Evolutionary conservation across 768 basidiomycete genomes (phyloP), one percentile per base, ranked within the genome.

Genomic region (Podaxis sp.): DNA sequence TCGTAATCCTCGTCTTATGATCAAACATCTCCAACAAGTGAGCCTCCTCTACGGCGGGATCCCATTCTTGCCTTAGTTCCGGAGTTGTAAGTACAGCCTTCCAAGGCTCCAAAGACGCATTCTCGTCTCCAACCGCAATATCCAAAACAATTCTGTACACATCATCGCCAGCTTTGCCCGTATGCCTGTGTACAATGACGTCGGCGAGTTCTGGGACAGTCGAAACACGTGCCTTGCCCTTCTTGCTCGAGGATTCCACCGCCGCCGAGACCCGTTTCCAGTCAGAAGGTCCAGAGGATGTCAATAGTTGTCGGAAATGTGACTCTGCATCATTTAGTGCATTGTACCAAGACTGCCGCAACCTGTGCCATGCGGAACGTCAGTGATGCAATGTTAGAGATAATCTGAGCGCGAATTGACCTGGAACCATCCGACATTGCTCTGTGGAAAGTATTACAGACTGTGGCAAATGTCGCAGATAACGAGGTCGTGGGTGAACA

Each of bases 21-120:
- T 97, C 96, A 61, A 96, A 85, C 76, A 93, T 81, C 75, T 98
- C 95, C 44, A 98, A 76, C 15, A 94, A 76, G 66, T 86, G 86
- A 0, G 94, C 87, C 51, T 87, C 84, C 66, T 96, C 92, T 17
- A 97, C 96, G 40, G 95, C 90, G 24, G 93, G 93, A 73, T 98
- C 96, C 96, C 95, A 94, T 69, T 93, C 89, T 71, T 90, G 87
- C 65, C 94, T 79, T 24, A 96, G 80, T 74, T 98, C 95, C 0
- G 95, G 91, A 1, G 95, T 96, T 2, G 84, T 82, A 51, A 99
- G 75, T 7, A 93, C 84, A 24, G 91, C 84, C 71, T 88, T 89
- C 92, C 89, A 92, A 48, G 90, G 78, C 58, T 93, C 91, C 63
- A 95, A 77, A 15, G 87, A 82, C 12, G 83, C 75, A 3, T 79